Evolutionary conservation across 192 early-diverging fungal species (phyloP), one percentile per base, ranked within the genome.

Genomic region (Backusella westeae): DNA sequence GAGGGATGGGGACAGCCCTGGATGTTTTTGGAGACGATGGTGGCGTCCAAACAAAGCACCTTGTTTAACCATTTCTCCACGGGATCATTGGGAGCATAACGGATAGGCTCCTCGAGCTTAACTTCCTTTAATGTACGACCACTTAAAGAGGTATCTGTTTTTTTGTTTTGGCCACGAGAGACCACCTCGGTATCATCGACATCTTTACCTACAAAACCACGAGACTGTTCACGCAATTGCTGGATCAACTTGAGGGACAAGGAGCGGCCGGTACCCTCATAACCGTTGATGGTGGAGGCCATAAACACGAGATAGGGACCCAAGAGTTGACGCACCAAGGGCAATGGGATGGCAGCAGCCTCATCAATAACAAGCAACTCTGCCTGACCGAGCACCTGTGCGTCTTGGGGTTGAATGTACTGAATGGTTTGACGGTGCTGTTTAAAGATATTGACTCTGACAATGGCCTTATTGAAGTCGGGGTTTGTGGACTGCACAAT

Each of bases 261-360:
- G 32, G 96, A 97, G 63, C 98, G 92, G 41, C 98, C 98, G 4
- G 98, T 99, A 74, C 98, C 98, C 87, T 99, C 98, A 85, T 99
- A 99, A 32, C 98, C 98, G 83, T 99, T 98, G 78, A 99, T 98
- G 23, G 98, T 99, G 26, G 95, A 97, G 6, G 98, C 96, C 96
- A 99, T 97, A 75, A 98, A 99, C 15, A 98, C 93, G 17, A 99
- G 86, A 78, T 97, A 98, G 7, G 96, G 95, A 34, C 98, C 98
- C 78, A 99, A 85, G 14, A 99, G 88, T 44, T 90, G 91, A 78
- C 92, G 92, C 34, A 99, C 98, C 53, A 97, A 69, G 15, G 97
- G 95, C 59, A 99, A 86, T 39, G 98, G 98, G 80, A 99, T 99
- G 14, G 97, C 98, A 5, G 98, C 98, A 29, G 98, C 98, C 83